Base-by-base conservation (phyloP, 2,329 filamentous ascomycete species). In the Fusarium virguliforme region DNA sequence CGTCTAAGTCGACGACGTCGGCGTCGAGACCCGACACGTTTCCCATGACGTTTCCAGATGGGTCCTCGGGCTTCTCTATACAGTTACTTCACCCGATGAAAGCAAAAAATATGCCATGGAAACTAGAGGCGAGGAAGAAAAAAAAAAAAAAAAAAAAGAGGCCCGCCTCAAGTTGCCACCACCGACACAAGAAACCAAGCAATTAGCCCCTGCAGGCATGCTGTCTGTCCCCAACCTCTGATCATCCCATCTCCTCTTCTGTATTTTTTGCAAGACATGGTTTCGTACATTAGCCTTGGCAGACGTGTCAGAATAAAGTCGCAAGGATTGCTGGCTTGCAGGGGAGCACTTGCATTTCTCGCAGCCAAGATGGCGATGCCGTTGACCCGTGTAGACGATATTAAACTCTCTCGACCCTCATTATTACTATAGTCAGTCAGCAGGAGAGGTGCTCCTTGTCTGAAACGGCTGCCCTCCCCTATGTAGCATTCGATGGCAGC, bases 121-220 rank as follows among this genome's bases (percentile, higher is more conserved):
- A 43, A 53, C 18, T 35, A 26, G 18, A 18, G 18, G 18, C 18
- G 18, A 18, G 18, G 18, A 2, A 18, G 18, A 18, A 18, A 18
- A 2, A 18, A 28, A 46, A 50, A 26, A 59, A 18, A 43, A 34
- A 48, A 28, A 63, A 15, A 46, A 34, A 60, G 18, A 26, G 30
- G 22, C 46, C 68, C 60, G 56, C 65, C 56, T 35, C 28, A 56
- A 53, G n/a, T 71, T 65, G 68, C 68, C 68, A 72, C 68, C 60
- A 32, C 56, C 48, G 54, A 37, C 22, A 41, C 22, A 41, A 37
- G 35, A 54, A 63, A 41, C 26, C 12, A 56, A 28, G 50, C 30
- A 64, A 35, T 46, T 51, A 56, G n/a, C 58, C 51, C 58, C 46
- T 60, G 58, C 46, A 41, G 46, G 38, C 32, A 37, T 41, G 24